Percentiles rank a stretch among this genome's conserved stretches.
Conservation (phyloP, 108 stramenopile genomes). For the Discostella pseudostelligera region DNA sequence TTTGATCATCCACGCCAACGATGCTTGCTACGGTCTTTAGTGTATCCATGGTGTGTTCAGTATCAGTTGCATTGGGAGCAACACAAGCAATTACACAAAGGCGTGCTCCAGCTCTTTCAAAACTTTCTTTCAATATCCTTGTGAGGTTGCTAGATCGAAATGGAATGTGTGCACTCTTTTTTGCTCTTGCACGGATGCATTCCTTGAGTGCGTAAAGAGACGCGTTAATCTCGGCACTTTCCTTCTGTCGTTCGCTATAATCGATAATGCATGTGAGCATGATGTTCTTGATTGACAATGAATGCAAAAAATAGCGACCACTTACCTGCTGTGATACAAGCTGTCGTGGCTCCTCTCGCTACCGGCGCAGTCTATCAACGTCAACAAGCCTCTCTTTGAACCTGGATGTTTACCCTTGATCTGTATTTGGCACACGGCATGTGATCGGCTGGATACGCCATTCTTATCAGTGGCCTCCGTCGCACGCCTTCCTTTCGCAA, state of each 20-base stretch:
- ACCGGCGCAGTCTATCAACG: constrained; percentile 81
- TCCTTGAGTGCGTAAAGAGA: constrained; percentile 72
- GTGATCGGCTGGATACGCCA: constrained; percentile 46
- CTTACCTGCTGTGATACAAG: constrained; percentile 38
- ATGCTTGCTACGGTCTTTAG: constrained; percentile 49
- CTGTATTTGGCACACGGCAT: constrained; percentile 54
- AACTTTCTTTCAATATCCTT: constrained; percentile 57
- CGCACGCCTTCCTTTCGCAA: constrained; percentile 49
- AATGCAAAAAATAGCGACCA: background rate
- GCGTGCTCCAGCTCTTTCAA: constrained; percentile 46
- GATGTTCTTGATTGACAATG: background rate
- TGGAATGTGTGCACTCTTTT: constrained; percentile 33
- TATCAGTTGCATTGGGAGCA: constrained; percentile 57
- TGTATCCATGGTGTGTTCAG: constrained; percentile 74
- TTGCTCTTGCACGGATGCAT: constrained; percentile 63
- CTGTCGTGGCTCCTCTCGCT: constrained; percentile 72
- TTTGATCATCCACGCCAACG: constrained; percentile 41
- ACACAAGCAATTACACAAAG: constrained; percentile 71
- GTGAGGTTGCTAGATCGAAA: constrained; percentile 62
- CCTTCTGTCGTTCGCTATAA: constrained; percentile 48
- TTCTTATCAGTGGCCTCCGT: constrained; percentile 66
- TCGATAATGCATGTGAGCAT: constrained; percentile 3
- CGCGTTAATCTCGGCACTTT: constrained; percentile 79
- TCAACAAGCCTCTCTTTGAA: constrained; percentile 46
- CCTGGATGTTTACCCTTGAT: constrained; percentile 22